These are phyloP conservation scores for Daldinia eschscholtzii DNA, from an alignment of 2,329 filamentous ascomycete genomes.

Conservation along the genomic window DNA sequence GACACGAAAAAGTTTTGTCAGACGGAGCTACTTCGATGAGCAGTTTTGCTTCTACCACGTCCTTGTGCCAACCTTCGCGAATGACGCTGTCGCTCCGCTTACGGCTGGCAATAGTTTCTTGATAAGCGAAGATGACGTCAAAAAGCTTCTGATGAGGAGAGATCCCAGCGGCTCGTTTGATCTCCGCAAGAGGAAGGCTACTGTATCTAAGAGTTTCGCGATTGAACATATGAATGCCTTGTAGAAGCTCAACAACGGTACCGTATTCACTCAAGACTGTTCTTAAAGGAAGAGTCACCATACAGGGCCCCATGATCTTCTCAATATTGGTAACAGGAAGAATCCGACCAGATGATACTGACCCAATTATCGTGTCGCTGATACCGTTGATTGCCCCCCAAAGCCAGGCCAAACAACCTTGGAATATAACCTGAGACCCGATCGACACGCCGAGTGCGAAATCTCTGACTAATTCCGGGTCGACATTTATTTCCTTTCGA, in stretches of 20 bases:
- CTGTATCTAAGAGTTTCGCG: slow-evolving; percentile 74
- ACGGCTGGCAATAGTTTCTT: slow-evolving; percentile 72
- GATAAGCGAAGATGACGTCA: slow-evolving; percentile 85
- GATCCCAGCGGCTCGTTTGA: slow-evolving; percentile 71
- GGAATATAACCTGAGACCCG: slow-evolving; percentile 79
- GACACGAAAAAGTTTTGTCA: slow-evolving; percentile 56
- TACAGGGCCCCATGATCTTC: slow-evolving; percentile 81
- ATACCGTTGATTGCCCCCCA: slow-evolving; percentile 74
- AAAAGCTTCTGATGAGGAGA: slow-evolving; percentile 72
- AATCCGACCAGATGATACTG: slow-evolving; percentile 84
- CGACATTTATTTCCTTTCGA: slow-evolving; percentile 52
- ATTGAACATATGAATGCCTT: slow-evolving; percentile 73
- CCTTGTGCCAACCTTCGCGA: slow-evolving; percentile 69
- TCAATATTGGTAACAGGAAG: slow-evolving; percentile 79
- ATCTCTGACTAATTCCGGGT: slow-evolving; percentile 52
- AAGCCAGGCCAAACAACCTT: slow-evolving; percentile 76
- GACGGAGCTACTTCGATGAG: slow-evolving; percentile 81
- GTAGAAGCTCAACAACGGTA: slow-evolving; percentile 71
- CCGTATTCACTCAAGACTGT: slow-evolving; percentile 66
- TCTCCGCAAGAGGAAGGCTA: slow-evolving; percentile 74
- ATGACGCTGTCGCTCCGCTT: slow-evolving; percentile 55
- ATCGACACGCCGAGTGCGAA: slow-evolving; percentile 59
- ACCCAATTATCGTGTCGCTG: slow-evolving; percentile 78
- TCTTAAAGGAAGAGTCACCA: slow-evolving; percentile 81
- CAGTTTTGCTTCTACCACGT: slow-evolving; percentile 81